Conservation (phyloP, 495 filamentous ascomycete species). For the Hypomontagnella monticulosa region DNA sequence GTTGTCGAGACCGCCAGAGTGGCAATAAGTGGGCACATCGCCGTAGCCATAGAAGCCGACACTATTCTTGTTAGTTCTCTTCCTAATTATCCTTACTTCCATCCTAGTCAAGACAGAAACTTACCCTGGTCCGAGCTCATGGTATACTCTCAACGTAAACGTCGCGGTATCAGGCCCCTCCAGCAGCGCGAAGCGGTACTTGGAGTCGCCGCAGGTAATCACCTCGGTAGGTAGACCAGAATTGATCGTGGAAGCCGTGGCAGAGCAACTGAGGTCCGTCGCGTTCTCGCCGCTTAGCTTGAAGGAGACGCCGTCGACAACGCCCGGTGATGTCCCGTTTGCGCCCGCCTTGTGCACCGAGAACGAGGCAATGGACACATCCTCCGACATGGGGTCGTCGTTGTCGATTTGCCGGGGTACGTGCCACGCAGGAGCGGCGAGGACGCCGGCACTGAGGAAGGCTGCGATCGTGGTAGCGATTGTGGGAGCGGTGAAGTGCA, state of each 20-base stretch:
- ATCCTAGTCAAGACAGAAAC: not conserved
- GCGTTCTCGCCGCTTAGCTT: slow-evolving; percentile 18
- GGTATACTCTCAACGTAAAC: slow-evolving; percentile 8
- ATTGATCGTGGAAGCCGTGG: slow-evolving; percentile 1
- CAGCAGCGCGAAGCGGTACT: slow-evolving; percentile 22
- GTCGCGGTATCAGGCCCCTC: slow-evolving; percentile 6
- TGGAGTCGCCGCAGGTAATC: slow-evolving; percentile 14
- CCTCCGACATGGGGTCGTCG: slow-evolving; percentile 7
- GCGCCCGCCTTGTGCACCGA: slow-evolving; percentile 22
- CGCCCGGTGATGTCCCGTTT: not conserved
- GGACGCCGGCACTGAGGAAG: slow-evolving; percentile 19
- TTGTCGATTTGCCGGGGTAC: no score
- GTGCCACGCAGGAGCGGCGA: slow-evolving; percentile 1
- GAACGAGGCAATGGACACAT: slow-evolving; percentile 18
- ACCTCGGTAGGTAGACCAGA: not conserved
- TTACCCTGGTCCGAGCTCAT: slow-evolving; percentile 20
- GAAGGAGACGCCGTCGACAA: slow-evolving; percentile 28
- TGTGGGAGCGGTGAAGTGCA: slow-evolving; percentile 26
- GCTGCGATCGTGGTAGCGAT: slow-evolving; percentile 6
- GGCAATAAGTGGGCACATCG: slow-evolving; percentile 14
- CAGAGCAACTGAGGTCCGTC: slow-evolving; percentile 19
- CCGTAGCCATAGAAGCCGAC: slow-evolving; percentile 10
- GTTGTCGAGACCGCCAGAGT: slow-evolving; percentile 20
- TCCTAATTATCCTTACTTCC: no score
- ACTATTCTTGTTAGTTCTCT: not conserved